These are phyloP conservation scores for Syzygium jambos DNA, from an alignment of 345 rosid species.

Conservation along the genomic window DNA sequence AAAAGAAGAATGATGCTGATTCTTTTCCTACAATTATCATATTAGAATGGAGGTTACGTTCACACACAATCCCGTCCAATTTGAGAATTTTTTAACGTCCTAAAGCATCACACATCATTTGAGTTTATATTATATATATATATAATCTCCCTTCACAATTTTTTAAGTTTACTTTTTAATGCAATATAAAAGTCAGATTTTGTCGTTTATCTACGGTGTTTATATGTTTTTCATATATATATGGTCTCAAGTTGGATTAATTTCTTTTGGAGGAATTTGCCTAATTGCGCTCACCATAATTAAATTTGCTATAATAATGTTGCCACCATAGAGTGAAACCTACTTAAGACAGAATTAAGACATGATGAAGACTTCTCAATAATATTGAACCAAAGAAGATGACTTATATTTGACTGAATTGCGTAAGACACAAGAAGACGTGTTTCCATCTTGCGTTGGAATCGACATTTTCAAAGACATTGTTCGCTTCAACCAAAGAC, in stretches of 20 bases:
- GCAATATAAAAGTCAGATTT: background rate
- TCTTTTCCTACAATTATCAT: too few species aligned
- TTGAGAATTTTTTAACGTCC: too few species aligned
- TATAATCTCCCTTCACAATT: background rate
- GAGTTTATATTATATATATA: background rate
- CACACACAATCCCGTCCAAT: too few species aligned
- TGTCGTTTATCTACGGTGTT: background rate
- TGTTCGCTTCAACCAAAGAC: background rate
- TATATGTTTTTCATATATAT: too few species aligned
- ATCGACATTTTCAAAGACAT: background rate
- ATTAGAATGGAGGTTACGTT: too few species aligned
- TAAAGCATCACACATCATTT: too few species aligned
- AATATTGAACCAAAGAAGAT: background rate
- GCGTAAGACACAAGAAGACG: background rate
- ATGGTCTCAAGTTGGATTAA: background rate
- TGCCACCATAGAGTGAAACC: background rate
- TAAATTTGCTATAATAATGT: background rate
- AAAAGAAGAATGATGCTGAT: too few species aligned
- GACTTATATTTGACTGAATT: background rate
- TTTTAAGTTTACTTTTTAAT: background rate
- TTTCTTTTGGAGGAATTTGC: background rate
- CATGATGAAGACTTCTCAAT: background rate
- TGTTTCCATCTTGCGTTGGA: background rate
- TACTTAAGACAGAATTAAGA: background rate
- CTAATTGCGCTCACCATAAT: background rate